Percentiles rank a stretch among this genome's conserved stretches.
These are phyloP conservation scores for Eimeria acervulina DNA, from an alignment of 169 alveolate genomes.

Conservation along the genomic window DNA sequence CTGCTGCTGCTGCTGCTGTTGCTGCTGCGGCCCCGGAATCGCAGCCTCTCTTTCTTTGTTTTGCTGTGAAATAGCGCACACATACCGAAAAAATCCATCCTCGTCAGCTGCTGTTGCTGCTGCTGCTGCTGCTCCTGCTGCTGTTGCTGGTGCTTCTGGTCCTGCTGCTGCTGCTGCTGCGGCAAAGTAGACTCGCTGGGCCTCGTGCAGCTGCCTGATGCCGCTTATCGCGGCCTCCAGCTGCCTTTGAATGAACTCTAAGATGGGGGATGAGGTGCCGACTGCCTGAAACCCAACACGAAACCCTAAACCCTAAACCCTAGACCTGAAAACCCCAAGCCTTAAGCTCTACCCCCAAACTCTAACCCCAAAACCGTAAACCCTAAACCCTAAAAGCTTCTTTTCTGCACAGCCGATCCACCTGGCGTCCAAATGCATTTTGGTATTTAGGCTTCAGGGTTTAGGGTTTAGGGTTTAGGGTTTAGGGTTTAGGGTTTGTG, in stretches of 20 bases:
- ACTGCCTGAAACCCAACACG: background rate
- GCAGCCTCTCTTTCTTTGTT: background rate
- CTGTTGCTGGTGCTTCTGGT: too few relatives aligned
- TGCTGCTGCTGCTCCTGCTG: too few relatives aligned
- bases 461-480: background rate
- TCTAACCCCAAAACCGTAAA: too few relatives aligned
- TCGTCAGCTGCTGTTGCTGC: background rate
- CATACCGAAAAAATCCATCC: background rate
- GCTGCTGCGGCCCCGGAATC: background rate
- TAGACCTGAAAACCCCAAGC: too few relatives aligned
- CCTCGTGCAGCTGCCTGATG: background rate
- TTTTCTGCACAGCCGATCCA: too few relatives aligned
- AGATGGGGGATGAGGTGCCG: background rate
- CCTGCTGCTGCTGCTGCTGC: too few relatives aligned
- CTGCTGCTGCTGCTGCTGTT: constrained; percentile 25
- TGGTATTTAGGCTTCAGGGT: background rate
- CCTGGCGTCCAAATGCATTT: background rate
- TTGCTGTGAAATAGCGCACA: background rate
- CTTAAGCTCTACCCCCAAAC: too few relatives aligned
- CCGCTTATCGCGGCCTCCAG: background rate
- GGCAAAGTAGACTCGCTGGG: background rate
- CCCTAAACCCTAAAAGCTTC: too few relatives aligned
- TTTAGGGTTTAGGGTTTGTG: background rate
- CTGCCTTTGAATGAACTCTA: background rate
- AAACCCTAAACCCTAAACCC: constrained; percentile 12